These are phyloP conservation scores for Pterocarpus macrocarpus DNA, from an alignment of 306 rosid species.

Conservation along the genomic window DNA sequence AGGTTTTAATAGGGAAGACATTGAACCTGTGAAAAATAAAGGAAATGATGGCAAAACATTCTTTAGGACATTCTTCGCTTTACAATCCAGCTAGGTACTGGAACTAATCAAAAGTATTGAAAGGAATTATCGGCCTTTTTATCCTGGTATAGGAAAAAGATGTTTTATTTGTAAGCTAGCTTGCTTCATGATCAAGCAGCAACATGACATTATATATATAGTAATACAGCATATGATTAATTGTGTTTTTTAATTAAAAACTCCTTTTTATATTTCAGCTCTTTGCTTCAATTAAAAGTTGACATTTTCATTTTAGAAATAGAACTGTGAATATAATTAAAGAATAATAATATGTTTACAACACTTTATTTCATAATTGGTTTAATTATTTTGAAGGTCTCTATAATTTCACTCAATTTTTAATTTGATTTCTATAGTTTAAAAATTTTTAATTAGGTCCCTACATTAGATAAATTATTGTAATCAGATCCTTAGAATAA, in stretches of 20 bases:
- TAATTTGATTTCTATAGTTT: too few species aligned
- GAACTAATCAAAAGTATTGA: slow-evolving; percentile 24
- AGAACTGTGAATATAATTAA: neutral
- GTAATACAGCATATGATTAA: neutral
- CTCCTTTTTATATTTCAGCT: neutral
- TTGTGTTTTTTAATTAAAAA: neutral
- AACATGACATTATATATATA: neutral
- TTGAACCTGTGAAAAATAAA: slow-evolving; percentile 40
- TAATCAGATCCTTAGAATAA: too few species aligned
- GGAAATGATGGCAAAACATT: slow-evolving; percentile 42
- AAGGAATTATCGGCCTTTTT: slow-evolving; percentile 13
- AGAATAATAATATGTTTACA: neutral
- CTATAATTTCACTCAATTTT: too few species aligned
- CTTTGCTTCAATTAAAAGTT: neutral
- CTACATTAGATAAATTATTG: too few species aligned
- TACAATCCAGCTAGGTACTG: slow-evolving; percentile 6
- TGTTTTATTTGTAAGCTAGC: neutral
- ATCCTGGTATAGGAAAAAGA: neutral
- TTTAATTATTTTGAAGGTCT: too few species aligned
- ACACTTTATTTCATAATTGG: neutral
- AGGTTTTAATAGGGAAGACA: slow-evolving; percentile 41
- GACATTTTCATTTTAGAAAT: neutral
- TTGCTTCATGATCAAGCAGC: neutral
- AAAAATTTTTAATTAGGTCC: too few species aligned
- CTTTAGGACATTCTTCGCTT: slow-evolving; percentile 50